These are phyloP conservation scores for Fusarium subglutinans DNA, from an alignment of 2,329 filamentous ascomycete genomes.

Conservation along the genomic window DNA sequence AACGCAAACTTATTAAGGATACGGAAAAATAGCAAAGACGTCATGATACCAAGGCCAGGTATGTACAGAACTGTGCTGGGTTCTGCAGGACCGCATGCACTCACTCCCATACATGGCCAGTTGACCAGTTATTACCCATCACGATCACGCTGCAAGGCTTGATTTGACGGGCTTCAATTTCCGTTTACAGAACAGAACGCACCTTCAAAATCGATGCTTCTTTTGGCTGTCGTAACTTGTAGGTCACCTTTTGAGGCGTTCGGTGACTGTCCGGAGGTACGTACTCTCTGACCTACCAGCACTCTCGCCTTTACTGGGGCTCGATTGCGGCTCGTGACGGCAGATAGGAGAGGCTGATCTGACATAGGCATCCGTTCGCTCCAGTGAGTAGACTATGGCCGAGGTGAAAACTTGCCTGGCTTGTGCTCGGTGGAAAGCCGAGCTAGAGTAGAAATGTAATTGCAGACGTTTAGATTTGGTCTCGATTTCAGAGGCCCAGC, in stretches of 20 bases:
- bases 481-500: background rate
- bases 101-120: background rate
- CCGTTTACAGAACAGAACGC: background rate
- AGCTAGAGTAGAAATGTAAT: slow-evolving; percentile 8
- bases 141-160: slow-evolving; percentile 19
- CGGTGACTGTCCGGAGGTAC: slow-evolving; percentile 44
- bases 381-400: slow-evolving; percentile 18
- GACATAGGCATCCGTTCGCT: slow-evolving; percentile 11
- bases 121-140: slow-evolving; percentile 22
- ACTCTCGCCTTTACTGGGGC: background rate
- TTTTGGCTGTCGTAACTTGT: background rate
- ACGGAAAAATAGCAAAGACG: slow-evolving; percentile 18
- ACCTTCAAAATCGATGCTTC: background rate
- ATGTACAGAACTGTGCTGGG: background rate
- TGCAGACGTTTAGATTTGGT: background rate
- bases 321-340: slow-evolving; percentile 29
- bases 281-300: slow-evolving; percentile 16
- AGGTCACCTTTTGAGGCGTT: slow-evolving; percentile 20
- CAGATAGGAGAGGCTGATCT: slow-evolving; percentile 19
- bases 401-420: slow-evolving; percentile 27
- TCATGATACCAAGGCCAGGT: slow-evolving; percentile 4
- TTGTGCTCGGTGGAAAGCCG: slow-evolving; percentile 35
- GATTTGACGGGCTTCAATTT: slow-evolving; percentile 9
- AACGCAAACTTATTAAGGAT: background rate
- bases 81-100: background rate